Evolutionary conservation across 345 rosid genomes (phyloP), one percentile per base, ranked within the genome.

Genomic region (Citrus maxima): DNA sequence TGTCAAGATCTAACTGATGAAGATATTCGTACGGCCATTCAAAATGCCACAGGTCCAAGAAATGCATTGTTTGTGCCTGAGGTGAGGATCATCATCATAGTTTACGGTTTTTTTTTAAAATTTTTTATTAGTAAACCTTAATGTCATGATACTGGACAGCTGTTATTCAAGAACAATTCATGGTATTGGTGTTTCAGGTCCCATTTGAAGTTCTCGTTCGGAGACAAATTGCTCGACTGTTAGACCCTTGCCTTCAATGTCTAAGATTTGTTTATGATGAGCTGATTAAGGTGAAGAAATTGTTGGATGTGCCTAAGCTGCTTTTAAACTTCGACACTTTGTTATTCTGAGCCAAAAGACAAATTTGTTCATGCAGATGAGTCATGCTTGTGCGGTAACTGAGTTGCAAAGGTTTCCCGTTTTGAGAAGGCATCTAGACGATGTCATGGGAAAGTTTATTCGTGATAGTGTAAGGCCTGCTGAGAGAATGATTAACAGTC

Each of bases 221-320:
- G 86, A 89, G 85, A 81, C 92, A 90, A 83, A 90, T 92, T 60
- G 85, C 88, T 80, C 91, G 81, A 67, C 74, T 92, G 83, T 58
- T 87, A 74, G 92, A 92, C 42, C 96, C 96, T 37, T 85, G 92
- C 82, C 92, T 88, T 72, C 93, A 89, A 79, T 92, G 96, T 77
- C 83, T 88, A 24, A 80, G 88, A 79, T 89, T 90, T 82, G 86
- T 92, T 56, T 82, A 88, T 84, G 91, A 90, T 79, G 93, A 92
- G 80, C 81, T 92, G 74, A 81, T 88, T 68, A 90, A 89, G 91
- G 96, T 90, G 78, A 83, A 79, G 16, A 74, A 59, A 49, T 2
- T 79, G 55, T 70, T 76, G 14, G 46, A 30, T 70, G 30, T 34
- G 51, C n/a, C 18, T 51, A 7, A 16, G 18, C 22, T 70, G 40